Conservation (phyloP, 257 asterid species). For the Haberlea rhodopensis region DNA sequence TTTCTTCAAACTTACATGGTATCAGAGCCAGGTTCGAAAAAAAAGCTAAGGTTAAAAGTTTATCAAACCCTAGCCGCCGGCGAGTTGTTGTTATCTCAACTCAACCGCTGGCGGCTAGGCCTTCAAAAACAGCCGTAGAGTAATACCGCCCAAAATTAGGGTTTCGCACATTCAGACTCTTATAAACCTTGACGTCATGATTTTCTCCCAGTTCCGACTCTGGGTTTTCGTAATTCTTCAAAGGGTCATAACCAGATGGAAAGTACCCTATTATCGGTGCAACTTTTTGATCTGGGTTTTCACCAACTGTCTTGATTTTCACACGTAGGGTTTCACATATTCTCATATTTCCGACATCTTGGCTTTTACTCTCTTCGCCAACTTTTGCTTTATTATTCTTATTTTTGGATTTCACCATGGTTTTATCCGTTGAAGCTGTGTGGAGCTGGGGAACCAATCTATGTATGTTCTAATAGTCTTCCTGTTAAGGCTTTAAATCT, state of each 20-base stretch:
- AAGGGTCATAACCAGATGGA: constrained; percentile 62
- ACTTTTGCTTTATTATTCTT: constrained; percentile 22
- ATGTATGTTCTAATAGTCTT: constrained; percentile 57
- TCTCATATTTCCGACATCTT: constrained; percentile 16
- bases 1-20: too few species aligned
- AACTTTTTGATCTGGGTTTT: constrained; percentile 35
- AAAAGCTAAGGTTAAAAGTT: too few species aligned
- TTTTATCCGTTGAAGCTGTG: constrained; percentile 1
- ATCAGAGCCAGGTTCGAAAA: too few species aligned
- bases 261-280: constrained; percentile 70
- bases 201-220: constrained; percentile 16
- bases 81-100: too few species aligned
- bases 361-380: constrained; percentile 19
- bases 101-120: too few species aligned
- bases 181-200: constrained; percentile 41
- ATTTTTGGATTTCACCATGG: constrained; percentile 40
- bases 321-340: constrained; percentile 26
- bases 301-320: constrained; percentile 35
- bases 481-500: constrained; percentile 56
- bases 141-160: too few species aligned
- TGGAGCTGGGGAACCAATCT: constrained; percentile 32
- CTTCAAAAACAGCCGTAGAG: too few species aligned
- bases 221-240: constrained; percentile 20
- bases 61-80: too few species aligned
- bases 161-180: constrained; percentile 35